Conservation (phyloP, 495 filamentous ascomycete species). For the Xylaria castorea region DNA sequence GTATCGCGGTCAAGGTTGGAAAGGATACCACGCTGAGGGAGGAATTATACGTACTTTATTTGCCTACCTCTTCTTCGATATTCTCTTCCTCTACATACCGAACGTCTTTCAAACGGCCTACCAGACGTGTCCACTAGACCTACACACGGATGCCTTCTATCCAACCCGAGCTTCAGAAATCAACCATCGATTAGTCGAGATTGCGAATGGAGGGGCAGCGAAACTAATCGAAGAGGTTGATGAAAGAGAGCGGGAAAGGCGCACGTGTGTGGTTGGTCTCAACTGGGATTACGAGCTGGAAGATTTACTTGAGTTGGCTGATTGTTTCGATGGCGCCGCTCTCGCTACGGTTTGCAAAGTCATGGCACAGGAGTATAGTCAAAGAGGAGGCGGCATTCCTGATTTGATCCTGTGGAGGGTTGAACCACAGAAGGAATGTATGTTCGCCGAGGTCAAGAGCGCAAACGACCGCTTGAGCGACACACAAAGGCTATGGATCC, state of each 20-base stretch:
- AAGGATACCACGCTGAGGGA: slow-evolving; percentile 92
- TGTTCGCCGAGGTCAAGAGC: slow-evolving; percentile 92
- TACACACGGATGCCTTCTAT: slow-evolving; percentile 95
- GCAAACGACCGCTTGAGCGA: slow-evolving; percentile 96
- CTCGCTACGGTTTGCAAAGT: slow-evolving; percentile 88
- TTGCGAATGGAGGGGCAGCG: slow-evolving; percentile 75
- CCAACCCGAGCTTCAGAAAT: slow-evolving; percentile 84
- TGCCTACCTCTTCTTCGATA: slow-evolving; percentile 89
- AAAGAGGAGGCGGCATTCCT: slow-evolving; percentile 86
- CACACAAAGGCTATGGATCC: slow-evolving; percentile 95
- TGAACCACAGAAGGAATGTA: slow-evolving; percentile 40
- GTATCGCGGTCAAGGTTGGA: slow-evolving; percentile 86
- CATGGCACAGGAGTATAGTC: slow-evolving; percentile 90
- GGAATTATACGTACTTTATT: slow-evolving; percentile 91
- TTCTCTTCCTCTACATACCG: slow-evolving; percentile 91
- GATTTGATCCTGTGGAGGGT: slow-evolving; percentile 88
- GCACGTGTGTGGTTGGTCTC: slow-evolving; percentile 85
- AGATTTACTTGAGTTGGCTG: slow-evolving; percentile 83
- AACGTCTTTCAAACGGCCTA: slow-evolving; percentile 97
- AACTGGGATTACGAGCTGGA: slow-evolving; percentile 86
- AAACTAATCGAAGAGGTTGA: slow-evolving; percentile 72
- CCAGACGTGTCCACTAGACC: slow-evolving; percentile 91
- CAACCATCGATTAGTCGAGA: slow-evolving; percentile 83
- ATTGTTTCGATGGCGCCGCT: slow-evolving; percentile 78
- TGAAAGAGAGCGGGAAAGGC: slow-evolving; percentile 65